Base-by-base conservation (phyloP, 2,329 filamentous ascomycete species). In the Trichoderma sp. region DNA sequence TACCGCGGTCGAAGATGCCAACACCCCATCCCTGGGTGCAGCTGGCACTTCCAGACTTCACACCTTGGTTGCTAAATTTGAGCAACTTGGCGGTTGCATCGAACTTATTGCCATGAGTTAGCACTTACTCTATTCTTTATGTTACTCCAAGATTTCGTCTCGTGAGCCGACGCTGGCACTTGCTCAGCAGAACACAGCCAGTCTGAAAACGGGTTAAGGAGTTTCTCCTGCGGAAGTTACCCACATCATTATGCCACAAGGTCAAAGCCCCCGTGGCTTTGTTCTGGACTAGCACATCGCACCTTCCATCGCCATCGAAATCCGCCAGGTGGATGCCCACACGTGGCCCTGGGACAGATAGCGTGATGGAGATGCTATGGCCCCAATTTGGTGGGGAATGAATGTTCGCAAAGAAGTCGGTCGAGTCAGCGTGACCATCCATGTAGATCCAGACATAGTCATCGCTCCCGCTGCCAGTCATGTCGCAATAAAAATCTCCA, bases 121-220 rank as follows among this genome's bases (percentile, higher is more conserved):
- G 56, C 56, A 37, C 56, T 21, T 24, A 16, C 21, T 37, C 56
- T 13, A 11, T 27, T 8, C 31, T 27, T 73, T 77, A 2, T 7
- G 16, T 40, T 19, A 40, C 1, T 5, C 6, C 2, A 40, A 19
- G 37, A 40, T 14, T 7, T 7, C 16, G 16, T 8, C 37, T 40
- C 16, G 16, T 40, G 37, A 40, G 14, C 37, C 14, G 11, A 5
- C 16, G 19, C 37, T 19, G 5, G 6, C 16, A 40, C 37, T 19
- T 6, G 37, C 37, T 19, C 6, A 16, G 37, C 3, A 40, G 14
- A 16, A 16, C 19, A 19, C 16, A 19, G 37, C 19, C 14, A 19
- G 37, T 1, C 6, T 40, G 37, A 40, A 40, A 40, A 7, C 3
- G 37, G 37, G 16, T 1, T 1, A 19, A 19, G 37, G 14, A 19